Percentiles rank a stretch among this genome's conserved stretches.
Evolutionary conservation across 352 stramenopile species (phyloP).

Genomic region (Pythium brachiatum): DNA sequence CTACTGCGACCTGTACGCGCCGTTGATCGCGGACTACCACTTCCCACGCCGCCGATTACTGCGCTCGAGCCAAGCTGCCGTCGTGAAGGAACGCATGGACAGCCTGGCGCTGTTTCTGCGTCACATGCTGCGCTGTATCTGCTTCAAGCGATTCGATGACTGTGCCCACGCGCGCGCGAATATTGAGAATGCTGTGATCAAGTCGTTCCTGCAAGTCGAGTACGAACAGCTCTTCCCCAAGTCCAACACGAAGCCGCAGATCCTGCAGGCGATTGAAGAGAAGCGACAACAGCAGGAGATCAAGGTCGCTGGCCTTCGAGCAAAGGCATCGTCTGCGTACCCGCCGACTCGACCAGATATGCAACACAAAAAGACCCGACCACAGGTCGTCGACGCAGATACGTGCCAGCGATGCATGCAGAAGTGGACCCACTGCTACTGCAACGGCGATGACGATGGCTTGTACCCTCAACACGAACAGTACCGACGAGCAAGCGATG

Average conservation of each 20-base stretch:
- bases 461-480: conserved; percentile 38
- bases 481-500: conserved; percentile 37
- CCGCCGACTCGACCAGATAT: conserved; percentile 30
- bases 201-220: conserved; percentile 78
- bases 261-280: conserved; percentile 66
- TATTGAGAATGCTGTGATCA: conserved; percentile 71
- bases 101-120: conserved; percentile 73
- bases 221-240: conserved; percentile 54
- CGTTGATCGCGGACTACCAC: conserved; percentile 73
- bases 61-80: conserved; percentile 57
- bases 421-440: conserved; percentile 88
- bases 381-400: conserved; percentile 57
- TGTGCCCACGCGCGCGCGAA: conserved; percentile 63
- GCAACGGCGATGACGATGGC: conserved; percentile 76
- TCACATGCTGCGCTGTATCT: conserved; percentile 71
- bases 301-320: conserved; percentile 53
- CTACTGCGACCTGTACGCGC: conserved; percentile 58
- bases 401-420: conserved; percentile 75
- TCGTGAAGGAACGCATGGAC: conserved; percentile 87
- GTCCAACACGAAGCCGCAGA: conserved; percentile 47
- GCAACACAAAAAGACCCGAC: conserved; percentile 27
- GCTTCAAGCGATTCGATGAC: conserved; percentile 64
- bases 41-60: conserved; percentile 75
- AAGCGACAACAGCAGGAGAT: conserved; percentile 66
- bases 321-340: conserved; percentile 48